Conservation (phyloP, 2,329 filamentous ascomycete genomes). For the Alternaria triticina region DNA sequence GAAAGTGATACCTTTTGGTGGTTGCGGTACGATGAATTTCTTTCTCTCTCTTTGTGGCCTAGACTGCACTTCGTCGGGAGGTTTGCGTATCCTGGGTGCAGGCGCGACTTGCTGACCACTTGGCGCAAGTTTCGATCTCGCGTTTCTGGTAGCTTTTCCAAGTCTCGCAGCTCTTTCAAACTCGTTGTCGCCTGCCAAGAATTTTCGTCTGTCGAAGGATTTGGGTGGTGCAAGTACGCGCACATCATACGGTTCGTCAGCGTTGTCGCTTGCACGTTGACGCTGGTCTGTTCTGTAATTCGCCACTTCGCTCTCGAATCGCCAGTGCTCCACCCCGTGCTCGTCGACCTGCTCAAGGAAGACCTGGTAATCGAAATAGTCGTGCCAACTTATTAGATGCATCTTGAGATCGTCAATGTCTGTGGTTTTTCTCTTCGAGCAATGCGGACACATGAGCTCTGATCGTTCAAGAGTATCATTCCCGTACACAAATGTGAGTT, state of each 20-base stretch:
- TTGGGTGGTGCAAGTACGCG: constrained; percentile 40
- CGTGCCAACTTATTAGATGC: constrained; percentile 46
- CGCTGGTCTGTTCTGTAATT: constrained; percentile 24
- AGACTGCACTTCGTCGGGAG: constrained; percentile 23
- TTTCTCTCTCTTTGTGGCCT: constrained; percentile 19
- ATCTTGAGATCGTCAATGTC: constrained; percentile 37
- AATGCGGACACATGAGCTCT: constrained; percentile 27
- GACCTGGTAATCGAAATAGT: constrained; percentile 39
- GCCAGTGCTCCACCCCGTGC: constrained; percentile 20
- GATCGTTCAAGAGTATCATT: constrained; percentile 13
- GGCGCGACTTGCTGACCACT: background rate
- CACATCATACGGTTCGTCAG: constrained; percentile 35
- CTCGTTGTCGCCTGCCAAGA: constrained; percentile 44
- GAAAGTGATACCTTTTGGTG: constrained; percentile 43
- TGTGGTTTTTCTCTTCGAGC: constrained; percentile 7
- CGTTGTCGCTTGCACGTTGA: constrained; percentile 30
- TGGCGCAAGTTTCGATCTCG: background rate
- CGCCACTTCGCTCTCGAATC: constrained; percentile 26
- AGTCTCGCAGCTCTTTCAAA: constrained; percentile 19
- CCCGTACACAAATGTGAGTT: constrained; percentile 20
- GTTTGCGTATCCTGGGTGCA: constrained; percentile 11
- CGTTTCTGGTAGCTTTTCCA: constrained; percentile 9
- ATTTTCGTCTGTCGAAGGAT: constrained; percentile 45
- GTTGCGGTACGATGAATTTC: constrained; percentile 46
- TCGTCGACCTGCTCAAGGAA: constrained; percentile 10